Percentiles rank a stretch among this genome's conserved stretches.
phyloP scores from a whole-genome alignment of 345 rosid species.

The Rhizophora mangle region DNA sequence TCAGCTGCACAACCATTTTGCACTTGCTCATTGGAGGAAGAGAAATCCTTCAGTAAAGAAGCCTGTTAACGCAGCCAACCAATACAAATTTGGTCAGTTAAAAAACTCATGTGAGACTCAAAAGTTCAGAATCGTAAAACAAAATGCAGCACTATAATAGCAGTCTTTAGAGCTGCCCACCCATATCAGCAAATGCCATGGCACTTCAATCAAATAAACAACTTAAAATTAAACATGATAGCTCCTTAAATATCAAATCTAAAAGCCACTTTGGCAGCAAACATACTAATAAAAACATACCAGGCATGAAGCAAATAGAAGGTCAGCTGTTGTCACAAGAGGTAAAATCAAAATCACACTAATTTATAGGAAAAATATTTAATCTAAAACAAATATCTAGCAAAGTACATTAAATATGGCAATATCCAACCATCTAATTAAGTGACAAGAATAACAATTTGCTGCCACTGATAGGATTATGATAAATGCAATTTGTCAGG shows the following conservation, averaged over 20 bases:
- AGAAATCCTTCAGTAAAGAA: conserved; percentile 6
- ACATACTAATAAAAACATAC: no score
- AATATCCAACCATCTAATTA: not conserved
- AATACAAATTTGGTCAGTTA: not conserved
- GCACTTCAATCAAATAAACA: no score
- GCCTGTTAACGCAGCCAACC: conserved; percentile 2
- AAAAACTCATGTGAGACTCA: not conserved
- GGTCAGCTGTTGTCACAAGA: no score
- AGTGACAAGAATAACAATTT: no score
- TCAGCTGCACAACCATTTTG: conserved; percentile 4
- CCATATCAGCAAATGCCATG: no score
- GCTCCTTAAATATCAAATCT: no score
- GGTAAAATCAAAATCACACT: no score
- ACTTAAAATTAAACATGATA: no score
- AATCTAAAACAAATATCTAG: not conserved
- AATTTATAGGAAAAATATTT: not conserved
- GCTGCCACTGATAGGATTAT: no score
- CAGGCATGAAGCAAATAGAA: no score
- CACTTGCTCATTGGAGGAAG: conserved; percentile 8
- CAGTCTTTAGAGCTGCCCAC: not conserved
- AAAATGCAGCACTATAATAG: not conserved
- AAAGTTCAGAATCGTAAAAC: not conserved
- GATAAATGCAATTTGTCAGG: no score
- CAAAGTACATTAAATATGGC: not conserved
- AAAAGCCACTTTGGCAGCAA: no score